A percentile compares a stretch with the other conserved stretches of the same genome.
These are phyloP conservation scores for Fusarium sp. DNA, from an alignment of 2,329 filamentous ascomycete genomes.

Conservation along the genomic window DNA sequence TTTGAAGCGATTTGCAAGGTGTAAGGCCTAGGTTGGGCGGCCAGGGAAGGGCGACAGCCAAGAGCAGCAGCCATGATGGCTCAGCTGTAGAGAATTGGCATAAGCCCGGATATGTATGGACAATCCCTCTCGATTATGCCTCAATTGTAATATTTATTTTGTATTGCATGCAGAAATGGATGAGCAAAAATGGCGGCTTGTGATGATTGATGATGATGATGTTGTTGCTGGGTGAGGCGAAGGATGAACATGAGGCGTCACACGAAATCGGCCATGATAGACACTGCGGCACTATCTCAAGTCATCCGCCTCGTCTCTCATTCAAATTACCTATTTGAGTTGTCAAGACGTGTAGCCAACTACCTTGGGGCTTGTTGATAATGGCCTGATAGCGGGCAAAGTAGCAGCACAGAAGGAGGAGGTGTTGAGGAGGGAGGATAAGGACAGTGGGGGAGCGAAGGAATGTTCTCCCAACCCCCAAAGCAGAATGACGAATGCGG, in stretches of 20 bases:
- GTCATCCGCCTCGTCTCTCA: too few species aligned
- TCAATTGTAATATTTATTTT: constrained; percentile 50
- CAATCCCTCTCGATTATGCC: constrained; percentile 43
- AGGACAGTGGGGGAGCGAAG: constrained; percentile 29
- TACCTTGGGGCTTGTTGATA: too few species aligned
- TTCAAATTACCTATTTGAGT: too few species aligned
- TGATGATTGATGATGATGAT: not conserved
- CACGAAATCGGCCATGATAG: too few species aligned
- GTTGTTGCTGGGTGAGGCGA: too few species aligned
- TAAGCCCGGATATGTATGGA: constrained; percentile 41
- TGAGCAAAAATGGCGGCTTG: not conserved
- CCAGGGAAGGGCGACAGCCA: constrained; percentile 6
- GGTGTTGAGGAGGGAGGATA: not conserved
- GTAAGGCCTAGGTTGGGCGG: constrained; percentile 16
- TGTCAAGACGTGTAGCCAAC: too few species aligned
- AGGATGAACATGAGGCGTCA: too few species aligned
- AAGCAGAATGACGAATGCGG: constrained; percentile 47
- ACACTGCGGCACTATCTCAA: too few species aligned
- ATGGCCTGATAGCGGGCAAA: not conserved
- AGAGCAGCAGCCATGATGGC: constrained; percentile 12
- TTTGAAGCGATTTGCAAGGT: constrained; percentile 32
- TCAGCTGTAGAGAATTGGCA: constrained; percentile 24
- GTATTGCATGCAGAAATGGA: constrained; percentile 28
- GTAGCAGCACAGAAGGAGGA: not conserved
- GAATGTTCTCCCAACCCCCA: constrained; percentile 30